Conservation (phyloP, 805 yeast genomes). For the Starmerella davenportii region DNA sequence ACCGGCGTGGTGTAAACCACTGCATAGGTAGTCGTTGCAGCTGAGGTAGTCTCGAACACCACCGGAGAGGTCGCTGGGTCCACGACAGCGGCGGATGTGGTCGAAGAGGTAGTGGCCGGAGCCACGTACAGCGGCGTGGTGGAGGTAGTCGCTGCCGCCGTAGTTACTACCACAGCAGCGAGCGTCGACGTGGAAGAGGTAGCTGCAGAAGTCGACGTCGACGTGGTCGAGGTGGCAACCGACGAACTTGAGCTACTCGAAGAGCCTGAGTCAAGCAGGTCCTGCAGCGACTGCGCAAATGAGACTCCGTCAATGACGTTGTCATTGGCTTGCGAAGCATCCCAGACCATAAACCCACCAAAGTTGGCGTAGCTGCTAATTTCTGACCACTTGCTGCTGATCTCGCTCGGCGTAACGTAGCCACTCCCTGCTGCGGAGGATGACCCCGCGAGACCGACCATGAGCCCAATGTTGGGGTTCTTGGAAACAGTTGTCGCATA, state of each 20-base stretch:
- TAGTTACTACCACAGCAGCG: neutral
- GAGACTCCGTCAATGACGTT: conserved; percentile 31
- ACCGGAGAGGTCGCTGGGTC: neutral
- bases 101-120: neutral
- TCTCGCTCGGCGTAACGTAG: conserved; percentile 27
- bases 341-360: conserved; percentile 76
- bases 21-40: neutral
- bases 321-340: conserved; percentile 43
- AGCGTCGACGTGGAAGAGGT: neutral
- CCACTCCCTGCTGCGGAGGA: conserved; percentile 38
- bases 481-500: conserved; percentile 43
- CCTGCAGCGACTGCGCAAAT: conserved; percentile 30
- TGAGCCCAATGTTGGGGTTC: conserved; percentile 51
- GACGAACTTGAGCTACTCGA: conserved; percentile 7
- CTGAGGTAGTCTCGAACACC: neutral
- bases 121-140: neutral
- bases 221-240: conserved; percentile 7
- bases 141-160: neutral
- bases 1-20: neutral
- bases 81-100: neutral
- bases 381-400: conserved; percentile 14
- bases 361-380: conserved; percentile 29
- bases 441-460: conserved; percentile 58
- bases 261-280: conserved; percentile 22
- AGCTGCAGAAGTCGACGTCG: neutral